Base-by-base conservation (phyloP, 202 grass and related monocot species). In the Elaeis oleifera region DNA sequence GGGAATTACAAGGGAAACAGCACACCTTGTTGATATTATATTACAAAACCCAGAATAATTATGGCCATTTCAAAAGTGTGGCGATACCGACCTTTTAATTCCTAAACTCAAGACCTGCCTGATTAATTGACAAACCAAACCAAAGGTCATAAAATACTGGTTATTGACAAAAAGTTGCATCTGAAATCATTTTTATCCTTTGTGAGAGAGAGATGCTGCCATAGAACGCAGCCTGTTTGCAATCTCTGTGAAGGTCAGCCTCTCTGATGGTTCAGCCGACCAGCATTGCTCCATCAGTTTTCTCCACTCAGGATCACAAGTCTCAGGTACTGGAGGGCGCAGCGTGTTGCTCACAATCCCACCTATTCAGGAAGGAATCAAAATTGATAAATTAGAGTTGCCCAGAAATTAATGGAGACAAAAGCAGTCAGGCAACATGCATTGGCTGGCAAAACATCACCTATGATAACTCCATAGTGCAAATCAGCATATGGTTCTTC, bases 311-410 rank as follows among this genome's bases (percentile, higher is more conserved):
- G 73, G 74, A 73, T 95, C 82, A 5, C 85, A 95, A 1, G 73
- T 49, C 71, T 89, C 82, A 0, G 90, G 85, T 54, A 95, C 90
- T 0, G 56, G 51, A 29, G 90, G 90, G 58, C 85, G 76, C 16
- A 95, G 69, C 1, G 85, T 95, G 71, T 95, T 95, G 23, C 72
- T 95, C 59, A 95, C 90, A 18, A 95, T 95, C 61, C 90, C 90
- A 44, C 90, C 85, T 95, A 70, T 8, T 69, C 36, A 61, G 53
- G 15, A 69, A 16, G 39, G 3, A 44, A 67, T 18, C 18, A 51
- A 16, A 71, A 5, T 25, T 50, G 74, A 32, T 61, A 59, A 5
- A 31, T 64, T 50, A 69, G 24, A 53, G 59, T 18, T 51, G 15
- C 3, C 18, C 54, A 29, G 58, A 60, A 18, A 31, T 1, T 15